Evolutionary conservation across 805 yeast species (phyloP).

Genomic region (Kazachstania bromeliacearum): DNA sequence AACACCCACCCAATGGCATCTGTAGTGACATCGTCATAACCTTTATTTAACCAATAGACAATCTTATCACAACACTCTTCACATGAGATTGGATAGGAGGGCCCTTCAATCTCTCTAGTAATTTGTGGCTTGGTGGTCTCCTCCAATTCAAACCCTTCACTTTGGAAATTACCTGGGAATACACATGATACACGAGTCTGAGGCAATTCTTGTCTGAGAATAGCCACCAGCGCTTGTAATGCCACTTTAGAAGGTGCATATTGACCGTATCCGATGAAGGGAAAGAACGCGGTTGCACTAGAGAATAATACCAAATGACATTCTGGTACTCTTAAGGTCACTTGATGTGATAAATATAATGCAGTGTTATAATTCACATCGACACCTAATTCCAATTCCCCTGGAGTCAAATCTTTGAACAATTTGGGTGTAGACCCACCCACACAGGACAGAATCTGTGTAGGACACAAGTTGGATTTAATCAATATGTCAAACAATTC

Average conservation of each 20-base stretch:
- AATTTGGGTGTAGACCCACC: conserved; percentile 77
- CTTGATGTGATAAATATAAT: conserved; percentile 56
- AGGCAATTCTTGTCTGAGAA: conserved; percentile 77
- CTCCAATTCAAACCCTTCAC: conserved; percentile 82
- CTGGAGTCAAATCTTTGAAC: conserved; percentile 53
- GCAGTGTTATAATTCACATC: conserved; percentile 66
- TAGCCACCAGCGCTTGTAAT: conserved; percentile 60
- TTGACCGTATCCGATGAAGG: conserved; percentile 84
- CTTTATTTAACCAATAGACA: conserved; percentile 45
- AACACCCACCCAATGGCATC: conserved; percentile 81
- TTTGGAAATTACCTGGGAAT: conserved; percentile 80
- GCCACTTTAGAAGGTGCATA: conserved; percentile 90
- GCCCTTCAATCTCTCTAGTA: conserved; percentile 76
- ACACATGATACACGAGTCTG: conserved; percentile 58
- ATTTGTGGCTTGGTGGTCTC: conserved; percentile 78
- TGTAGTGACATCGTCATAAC: conserved; percentile 67
- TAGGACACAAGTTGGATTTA: conserved; percentile 41
- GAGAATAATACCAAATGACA: conserved; percentile 58
- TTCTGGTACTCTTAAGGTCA: conserved; percentile 33
- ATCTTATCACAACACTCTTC: conserved; percentile 57
- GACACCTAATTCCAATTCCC: conserved; percentile 54
- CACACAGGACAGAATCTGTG: conserved; percentile 75
- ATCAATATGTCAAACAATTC: conserved; percentile 16
- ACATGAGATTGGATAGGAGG: conserved; percentile 60
- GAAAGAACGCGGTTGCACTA: conserved; percentile 72